These are phyloP conservation scores for Termitomyces sp. DNA, from an alignment of 768 basidiomycete genomes.

Conservation along the genomic window DNA sequence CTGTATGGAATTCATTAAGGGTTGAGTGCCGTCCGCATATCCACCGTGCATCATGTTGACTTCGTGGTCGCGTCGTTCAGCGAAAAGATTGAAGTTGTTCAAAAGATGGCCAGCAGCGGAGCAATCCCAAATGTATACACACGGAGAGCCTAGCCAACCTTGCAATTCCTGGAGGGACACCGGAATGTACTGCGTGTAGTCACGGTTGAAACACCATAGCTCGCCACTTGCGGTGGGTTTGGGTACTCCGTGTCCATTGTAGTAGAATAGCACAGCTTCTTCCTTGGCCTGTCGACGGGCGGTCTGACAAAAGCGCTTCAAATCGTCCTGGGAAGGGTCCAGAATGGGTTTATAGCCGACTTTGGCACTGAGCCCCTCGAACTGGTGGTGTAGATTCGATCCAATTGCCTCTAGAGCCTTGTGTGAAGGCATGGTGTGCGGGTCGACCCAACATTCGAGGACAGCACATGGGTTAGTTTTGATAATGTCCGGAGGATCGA, in stretches of 20 bases:
- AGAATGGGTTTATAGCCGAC: constrained; percentile 93
- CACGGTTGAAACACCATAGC: constrained; percentile 97
- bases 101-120: constrained; percentile 95
- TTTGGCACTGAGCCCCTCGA: constrained; percentile 92
- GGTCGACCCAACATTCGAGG: constrained; percentile 97
- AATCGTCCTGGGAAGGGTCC: constrained; percentile 93
- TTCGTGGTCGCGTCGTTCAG: constrained; percentile 72
- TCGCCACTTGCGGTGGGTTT: constrained; percentile 95
- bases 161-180: constrained; percentile 93
- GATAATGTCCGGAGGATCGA: constrained; percentile 96
- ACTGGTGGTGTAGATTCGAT: constrained; percentile 90
- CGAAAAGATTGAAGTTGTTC: constrained; percentile 81
- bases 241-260: constrained; percentile 98
- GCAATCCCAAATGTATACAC: constrained; percentile 99
- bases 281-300: constrained; percentile 88
- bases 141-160: constrained; percentile 90
- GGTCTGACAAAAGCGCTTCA: constrained; percentile 80
- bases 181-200: constrained; percentile 98
- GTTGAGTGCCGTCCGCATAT: constrained; percentile 58
- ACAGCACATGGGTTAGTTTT: constrained; percentile 96
- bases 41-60: constrained; percentile 55
- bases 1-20: constrained; percentile 86
- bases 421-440: constrained; percentile 84
- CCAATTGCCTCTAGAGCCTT: constrained; percentile 95
- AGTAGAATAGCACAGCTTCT: constrained; percentile 93